Conservation (phyloP, 2,329 filamentous ascomycete genomes). For the Colletotrichum eremochloae region DNA sequence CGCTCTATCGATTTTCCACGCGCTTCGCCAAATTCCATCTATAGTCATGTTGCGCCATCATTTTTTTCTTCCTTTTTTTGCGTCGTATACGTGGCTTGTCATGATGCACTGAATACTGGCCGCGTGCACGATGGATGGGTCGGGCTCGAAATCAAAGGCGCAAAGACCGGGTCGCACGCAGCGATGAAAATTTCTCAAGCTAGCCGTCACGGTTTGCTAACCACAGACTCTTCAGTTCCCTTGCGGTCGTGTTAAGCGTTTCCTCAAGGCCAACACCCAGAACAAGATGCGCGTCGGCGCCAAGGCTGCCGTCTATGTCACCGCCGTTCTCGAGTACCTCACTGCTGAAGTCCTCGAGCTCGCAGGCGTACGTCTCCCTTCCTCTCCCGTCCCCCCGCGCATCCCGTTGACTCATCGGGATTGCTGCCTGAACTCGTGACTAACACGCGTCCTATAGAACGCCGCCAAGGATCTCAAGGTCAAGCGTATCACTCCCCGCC, state of each 20-base stretch:
- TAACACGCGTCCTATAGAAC: constrained; percentile 67
- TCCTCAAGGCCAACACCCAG: constrained; percentile 98
- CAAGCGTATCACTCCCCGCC: constrained; percentile 98
- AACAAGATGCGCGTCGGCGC: constrained; percentile 99
- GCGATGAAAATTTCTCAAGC: constrained; percentile 17
- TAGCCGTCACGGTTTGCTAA: constrained; percentile 20
- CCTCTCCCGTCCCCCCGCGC: background rate
- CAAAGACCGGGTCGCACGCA: constrained; percentile 24
- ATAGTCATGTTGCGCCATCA: constrained; percentile 13
- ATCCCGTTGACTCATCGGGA: constrained; percentile 25
- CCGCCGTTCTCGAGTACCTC: constrained; percentile 96
- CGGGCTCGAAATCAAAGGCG: constrained; percentile 29
- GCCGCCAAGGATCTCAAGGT: constrained; percentile 99
- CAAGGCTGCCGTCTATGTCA: constrained; percentile 98
- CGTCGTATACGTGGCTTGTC: background rate
- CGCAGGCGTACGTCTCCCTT: constrained; percentile 78
- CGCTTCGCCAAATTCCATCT: background rate
- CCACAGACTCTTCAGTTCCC: constrained; percentile 77
- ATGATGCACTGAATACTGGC: constrained; percentile 15
- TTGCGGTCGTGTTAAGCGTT: constrained; percentile 99
- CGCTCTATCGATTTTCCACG: constrained; percentile 2
- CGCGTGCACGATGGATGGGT: constrained; percentile 30
- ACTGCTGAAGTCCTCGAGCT: constrained; percentile 98
- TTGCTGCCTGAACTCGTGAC: constrained; percentile 27
- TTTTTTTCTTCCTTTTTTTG: background rate